phyloP scores from a whole-genome alignment of 2,329 filamentous ascomycete species.

The Cladosporium sp. region DNA sequence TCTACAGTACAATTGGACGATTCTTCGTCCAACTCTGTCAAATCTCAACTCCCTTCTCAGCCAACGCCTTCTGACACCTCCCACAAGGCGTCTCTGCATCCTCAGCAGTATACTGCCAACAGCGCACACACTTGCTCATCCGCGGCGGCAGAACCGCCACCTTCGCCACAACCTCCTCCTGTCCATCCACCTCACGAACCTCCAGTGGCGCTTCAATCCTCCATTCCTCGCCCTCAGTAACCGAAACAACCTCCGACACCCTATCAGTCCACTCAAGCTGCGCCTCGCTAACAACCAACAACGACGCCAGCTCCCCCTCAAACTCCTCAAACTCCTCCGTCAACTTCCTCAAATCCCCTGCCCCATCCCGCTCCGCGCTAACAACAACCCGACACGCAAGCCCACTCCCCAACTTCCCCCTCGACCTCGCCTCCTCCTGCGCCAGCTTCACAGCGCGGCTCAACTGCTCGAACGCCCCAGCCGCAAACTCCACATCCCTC shows the following conservation, averaged over 20 bases:
- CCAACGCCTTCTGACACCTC: slow-evolving; percentile 64
- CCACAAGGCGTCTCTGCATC: slow-evolving; percentile 58
- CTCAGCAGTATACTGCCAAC: slow-evolving; percentile 81
- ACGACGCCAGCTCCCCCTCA: slow-evolving; percentile 31
- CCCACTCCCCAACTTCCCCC: slow-evolving; percentile 71
- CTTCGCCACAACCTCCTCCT: slow-evolving; percentile 20
- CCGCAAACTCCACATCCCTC: slow-evolving; percentile 38
- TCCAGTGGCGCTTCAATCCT: slow-evolving; percentile 38
- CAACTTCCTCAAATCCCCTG: neutral
- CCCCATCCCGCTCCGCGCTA: neutral
- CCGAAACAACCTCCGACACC: slow-evolving; percentile 4
- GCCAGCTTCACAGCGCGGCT: slow-evolving; percentile 64
- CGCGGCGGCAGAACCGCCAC: slow-evolving; percentile 37
- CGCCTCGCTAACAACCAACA: slow-evolving; percentile 40
- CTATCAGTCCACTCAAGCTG: slow-evolving; percentile 16
- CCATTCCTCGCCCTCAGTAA: slow-evolving; percentile 31
- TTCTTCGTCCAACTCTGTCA: neutral
- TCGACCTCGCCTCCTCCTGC: slow-evolving; percentile 64
- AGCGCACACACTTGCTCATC: slow-evolving; percentile 70
- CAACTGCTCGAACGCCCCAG: slow-evolving; percentile 42
- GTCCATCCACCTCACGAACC: slow-evolving; percentile 20
- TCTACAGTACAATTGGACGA: too few species aligned
- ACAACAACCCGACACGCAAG: slow-evolving; percentile 69
- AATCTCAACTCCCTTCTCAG: slow-evolving; percentile 18
- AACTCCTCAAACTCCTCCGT: neutral